Base-by-base conservation (phyloP, 805 yeast species). In the Kodamaea neixiangensis region DNA sequence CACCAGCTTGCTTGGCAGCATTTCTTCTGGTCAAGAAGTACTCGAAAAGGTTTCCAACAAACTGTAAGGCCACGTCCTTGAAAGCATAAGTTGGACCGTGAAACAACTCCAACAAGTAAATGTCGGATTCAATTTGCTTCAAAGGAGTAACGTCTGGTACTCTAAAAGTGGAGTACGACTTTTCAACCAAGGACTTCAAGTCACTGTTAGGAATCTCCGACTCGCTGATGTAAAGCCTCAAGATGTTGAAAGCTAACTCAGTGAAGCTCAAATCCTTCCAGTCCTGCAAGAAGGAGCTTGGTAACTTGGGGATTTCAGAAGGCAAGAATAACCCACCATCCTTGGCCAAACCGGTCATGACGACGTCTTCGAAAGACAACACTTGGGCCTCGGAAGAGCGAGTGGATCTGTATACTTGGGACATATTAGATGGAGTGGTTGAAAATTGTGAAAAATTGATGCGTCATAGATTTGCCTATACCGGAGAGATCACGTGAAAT, bases 1-100 rank as follows among this genome's bases (percentile, higher is more conserved):
- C 79, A 49, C 75, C 76, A 19, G 68, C 73, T n/a, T 62, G 54
- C 56, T 79, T 77, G 46, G 63, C 67, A 6, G 75, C 71, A 64
- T 94, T 94, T 61, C 82, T 80, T 71, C 97, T 86, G 53, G 79
- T 75, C 61, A 94, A 76, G 72, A 94, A 94, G 72, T 81, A 94
- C 72, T 94, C 99, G 69, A 94, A 94, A 59, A 94, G 77, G 75
- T 94, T 94, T 60, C 99, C 99, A 45, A 94, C 96, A 69, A 94
- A 93, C 71, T 94, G 99, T 65, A 94, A 80, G 3, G 99, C 99
- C 57, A 94, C 99, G 68, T 94, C 99, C 72, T 94, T 94, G 79
- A 94, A 94, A 13, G 99, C 99, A 65, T 93, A 94, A 3, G 99
- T 94, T 57, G 99, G 99, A 34, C 99, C 99, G 66, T 94, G 99